phyloP scores from a whole-genome alignment of 768 basidiomycete genomes.

The Tylopilus vinaceipallidus region DNA sequence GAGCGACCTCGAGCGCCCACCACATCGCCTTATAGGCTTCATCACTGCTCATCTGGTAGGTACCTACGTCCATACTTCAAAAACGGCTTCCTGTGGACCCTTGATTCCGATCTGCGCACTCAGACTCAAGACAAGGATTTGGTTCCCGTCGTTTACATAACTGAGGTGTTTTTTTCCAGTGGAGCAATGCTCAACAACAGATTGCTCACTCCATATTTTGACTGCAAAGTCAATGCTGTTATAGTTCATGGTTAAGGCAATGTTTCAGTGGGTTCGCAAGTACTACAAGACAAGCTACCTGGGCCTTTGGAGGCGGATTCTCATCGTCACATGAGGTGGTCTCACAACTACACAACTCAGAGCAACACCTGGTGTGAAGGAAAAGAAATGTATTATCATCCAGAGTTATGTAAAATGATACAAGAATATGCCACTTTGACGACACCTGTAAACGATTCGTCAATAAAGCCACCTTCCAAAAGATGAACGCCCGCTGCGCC shows the following conservation, averaged over 20 bases:
- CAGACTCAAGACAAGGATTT: constrained; percentile 10
- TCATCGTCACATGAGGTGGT: not conserved
- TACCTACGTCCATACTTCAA: not conserved
- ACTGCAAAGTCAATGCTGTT: constrained; percentile 4
- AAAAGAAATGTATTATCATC: not conserved
- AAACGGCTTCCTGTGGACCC: not conserved
- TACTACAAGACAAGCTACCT: too few relatives aligned
- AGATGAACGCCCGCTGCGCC: constrained; percentile 23
- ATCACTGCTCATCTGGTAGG: constrained; percentile 6
- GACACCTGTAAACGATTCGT: constrained; percentile 9
- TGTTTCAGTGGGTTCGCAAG: too few relatives aligned
- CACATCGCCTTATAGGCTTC: constrained; percentile 5
- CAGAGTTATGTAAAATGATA: not conserved
- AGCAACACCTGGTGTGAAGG: too few relatives aligned
- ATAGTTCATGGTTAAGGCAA: not conserved
- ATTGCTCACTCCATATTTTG: constrained; percentile 8
- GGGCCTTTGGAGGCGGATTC: too few relatives aligned
- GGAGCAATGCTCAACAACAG: too few relatives aligned
- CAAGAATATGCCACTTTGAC: not conserved
- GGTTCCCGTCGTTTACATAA: constrained; percentile 5
- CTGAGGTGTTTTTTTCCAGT: not conserved
- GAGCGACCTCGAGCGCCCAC: constrained; percentile 8
- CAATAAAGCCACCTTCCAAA: not conserved
- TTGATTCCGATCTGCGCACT: constrained; percentile 1
- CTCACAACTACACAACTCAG: not conserved